A percentile compares a stretch with the other conserved stretches of the same genome.
Evolutionary conservation across 495 filamentous ascomycete species (phyloP).

Genomic region (Hyaloscypha variabilis): DNA sequence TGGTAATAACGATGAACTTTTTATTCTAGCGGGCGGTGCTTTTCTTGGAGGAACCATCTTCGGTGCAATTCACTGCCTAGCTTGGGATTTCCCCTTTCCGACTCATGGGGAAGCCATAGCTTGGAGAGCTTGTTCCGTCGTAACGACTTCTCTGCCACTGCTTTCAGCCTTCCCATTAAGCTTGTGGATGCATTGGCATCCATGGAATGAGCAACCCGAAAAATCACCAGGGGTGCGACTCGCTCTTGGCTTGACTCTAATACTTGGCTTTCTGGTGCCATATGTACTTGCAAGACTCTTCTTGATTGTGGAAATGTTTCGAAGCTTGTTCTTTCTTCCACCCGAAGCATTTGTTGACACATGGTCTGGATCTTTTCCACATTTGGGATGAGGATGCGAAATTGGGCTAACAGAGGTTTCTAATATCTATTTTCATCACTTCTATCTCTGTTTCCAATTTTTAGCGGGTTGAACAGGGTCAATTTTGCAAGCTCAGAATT

Average conservation of each 20-base stretch:
- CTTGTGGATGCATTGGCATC: background rate
- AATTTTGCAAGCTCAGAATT: too few species aligned
- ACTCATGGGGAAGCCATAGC: conserved; percentile 35
- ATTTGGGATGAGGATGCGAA: background rate
- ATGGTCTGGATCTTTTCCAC: conserved; percentile 24
- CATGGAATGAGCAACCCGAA: background rate
- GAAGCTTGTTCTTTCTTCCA: conserved; percentile 30
- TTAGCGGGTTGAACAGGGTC: too few species aligned
- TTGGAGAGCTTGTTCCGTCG: conserved; percentile 29
- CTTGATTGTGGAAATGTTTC: conserved; percentile 33
- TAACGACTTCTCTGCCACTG: conserved; percentile 7
- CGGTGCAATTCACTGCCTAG: conserved; percentile 39
- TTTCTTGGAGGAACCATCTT: conserved; percentile 27
- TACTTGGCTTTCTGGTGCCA: background rate
- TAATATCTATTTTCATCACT: too few species aligned
- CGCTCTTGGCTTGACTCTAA: background rate
- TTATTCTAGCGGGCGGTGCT: background rate
- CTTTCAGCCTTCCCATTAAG: background rate
- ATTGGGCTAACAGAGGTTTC: too few species aligned
- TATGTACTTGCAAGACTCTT: conserved; percentile 32
- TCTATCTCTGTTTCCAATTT: too few species aligned
- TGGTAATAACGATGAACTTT: too few species aligned
- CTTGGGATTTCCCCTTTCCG: conserved; percentile 44
- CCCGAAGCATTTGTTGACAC: conserved; percentile 30
- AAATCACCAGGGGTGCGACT: background rate